A percentile compares a stretch with the other conserved stretches of the same genome.
These are phyloP conservation scores for Westerdykella ornata DNA, from an alignment of 2,329 filamentous ascomycete species.

Conservation along the genomic window DNA sequence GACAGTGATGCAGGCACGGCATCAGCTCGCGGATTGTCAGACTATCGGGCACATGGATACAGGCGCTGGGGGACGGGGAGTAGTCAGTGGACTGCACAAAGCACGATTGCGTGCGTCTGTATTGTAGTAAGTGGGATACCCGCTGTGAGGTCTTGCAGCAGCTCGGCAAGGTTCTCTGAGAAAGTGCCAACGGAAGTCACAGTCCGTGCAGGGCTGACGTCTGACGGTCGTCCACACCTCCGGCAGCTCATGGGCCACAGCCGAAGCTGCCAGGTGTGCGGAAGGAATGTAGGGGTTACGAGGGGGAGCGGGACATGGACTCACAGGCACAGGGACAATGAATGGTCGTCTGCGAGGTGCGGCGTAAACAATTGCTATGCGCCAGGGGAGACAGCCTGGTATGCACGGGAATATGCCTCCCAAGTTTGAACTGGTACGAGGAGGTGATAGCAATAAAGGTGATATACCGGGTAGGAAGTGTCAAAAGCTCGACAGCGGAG, in stretches of 20 bases:
- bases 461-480: conserved; percentile 21
- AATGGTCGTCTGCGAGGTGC: conserved; percentile 16
- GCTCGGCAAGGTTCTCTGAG: conserved; percentile 28
- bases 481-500: conserved; percentile 11
- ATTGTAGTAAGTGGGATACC: conserved; percentile 28
- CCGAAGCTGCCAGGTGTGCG: conserved; percentile 26
- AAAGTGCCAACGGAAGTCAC: conserved; percentile 30
- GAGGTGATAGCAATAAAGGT: conserved; percentile 28
- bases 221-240: conserved; percentile 27
- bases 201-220: conserved; percentile 38
- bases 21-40: conserved; percentile 24
- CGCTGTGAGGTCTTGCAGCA: conserved; percentile 30
- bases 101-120: conserved; percentile 31
- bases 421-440: conserved; percentile 13
- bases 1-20: conserved; percentile 27
- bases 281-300: conserved; percentile 14
- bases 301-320: conserved; percentile 18
- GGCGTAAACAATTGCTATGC: conserved; percentile 25
- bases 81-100: conserved; percentile 24
- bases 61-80: conserved; percentile 16
- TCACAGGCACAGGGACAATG: conserved; percentile 19
- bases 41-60: conserved; percentile 27
- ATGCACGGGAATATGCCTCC: conserved; percentile 9
- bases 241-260: conserved; percentile 30
- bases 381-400: conserved; percentile 18